Base-by-base conservation (phyloP, 2,329 filamentous ascomycete species). In the Colletotrichum sidae region DNA sequence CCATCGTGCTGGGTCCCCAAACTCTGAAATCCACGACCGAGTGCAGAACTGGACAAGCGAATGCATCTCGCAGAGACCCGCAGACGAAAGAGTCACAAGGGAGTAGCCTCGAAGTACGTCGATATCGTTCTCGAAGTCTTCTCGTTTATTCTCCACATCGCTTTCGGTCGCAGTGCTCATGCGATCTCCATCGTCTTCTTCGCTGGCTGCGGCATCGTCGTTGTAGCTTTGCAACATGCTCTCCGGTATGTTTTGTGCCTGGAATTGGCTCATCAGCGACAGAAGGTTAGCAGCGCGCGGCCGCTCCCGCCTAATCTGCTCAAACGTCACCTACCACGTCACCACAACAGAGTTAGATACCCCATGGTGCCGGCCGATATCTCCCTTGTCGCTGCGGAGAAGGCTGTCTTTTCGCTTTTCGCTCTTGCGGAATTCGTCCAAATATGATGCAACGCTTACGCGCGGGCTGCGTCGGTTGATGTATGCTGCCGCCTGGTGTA, bases 191-290 rank as follows among this genome's bases (percentile, higher is more conserved):
- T 11, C 9, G 77, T 79, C 60, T 2, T 55, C 35, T 12, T 55
- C 51, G 35, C 37, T 55, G 17, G n/a, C 13, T 7, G 12, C 8
- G 67, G 41, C 25, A 13, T 37, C n/a, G n/a, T 41, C 60, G 11
- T 4, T 6, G 8, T 58, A 63, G 34, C 6, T 8, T 8, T 15
- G 44, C 6, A 65, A 17, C 54, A 44, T 65, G 13, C 54, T 49
- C 7, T 55, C 37, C 7, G 61, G 50, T n/a, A n/a, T 82, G 11
- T 76, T 77, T 67, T 82, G 76, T 25, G 72, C 71, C 55, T 84
- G 75, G 67, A 81, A 84, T 62, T 81, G 79, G 72, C 80, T 81
- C 77, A 84, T 79, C 6, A 84, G 72, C 1, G 79, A 80, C 0
- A 85, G 67, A 9, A 84, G 69, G 13, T 80, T 69, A 3, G 81